Evolutionary conservation across 768 basidiomycete species (phyloP), one percentile per base, ranked within the genome.

Genomic region (Gelatoporia subvermispora): DNA sequence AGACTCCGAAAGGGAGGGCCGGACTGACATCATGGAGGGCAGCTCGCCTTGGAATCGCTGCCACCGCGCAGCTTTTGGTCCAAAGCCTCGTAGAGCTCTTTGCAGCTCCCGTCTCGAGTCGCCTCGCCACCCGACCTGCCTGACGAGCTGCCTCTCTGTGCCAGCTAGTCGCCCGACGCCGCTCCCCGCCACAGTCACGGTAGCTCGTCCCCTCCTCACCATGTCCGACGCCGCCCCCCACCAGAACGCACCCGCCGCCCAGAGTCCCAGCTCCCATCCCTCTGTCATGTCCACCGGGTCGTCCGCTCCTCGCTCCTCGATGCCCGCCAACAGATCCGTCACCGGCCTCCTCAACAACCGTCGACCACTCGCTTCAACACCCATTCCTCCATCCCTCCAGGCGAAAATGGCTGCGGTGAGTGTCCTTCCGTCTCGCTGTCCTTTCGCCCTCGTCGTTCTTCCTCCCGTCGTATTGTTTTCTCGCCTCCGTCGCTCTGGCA

Each of bases 321-420:
- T 34, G 18, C 4, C 25, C 21, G 31, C 23, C 34, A 40, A 41
- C 35, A 58, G 64, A 35, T 57, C 61, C 28, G 62, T 63, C 15
- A 69, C 69, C 21, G 66, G 70, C 49, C 69, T 82, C 39, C 74
- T 82, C 53, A 63, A 69, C 37, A 72, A 67, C 68, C 64, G 63
- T 68, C 65, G 61, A 48, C 51, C 65, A 50, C 60, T 54, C 49
- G 67, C 70, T 36, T 66, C 77, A 17, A 85, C 85, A 0, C 85
- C 87, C 41, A 88, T 98, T 53, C 94, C 94, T 0, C 90, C 93
- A 0, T 77, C 81, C 40, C 76, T 98, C 39, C 93, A 93, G 63
- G 91, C 89, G 53, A 96, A 93, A 73, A 88, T 97, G 86, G 89
- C 88, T 36, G 89, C 86, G 23, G 92, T 94, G 63, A 58, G 81